These are phyloP conservation scores for Phytophthora syringae DNA, from an alignment of 352 stramenopile genomes.

Conservation along the genomic window DNA sequence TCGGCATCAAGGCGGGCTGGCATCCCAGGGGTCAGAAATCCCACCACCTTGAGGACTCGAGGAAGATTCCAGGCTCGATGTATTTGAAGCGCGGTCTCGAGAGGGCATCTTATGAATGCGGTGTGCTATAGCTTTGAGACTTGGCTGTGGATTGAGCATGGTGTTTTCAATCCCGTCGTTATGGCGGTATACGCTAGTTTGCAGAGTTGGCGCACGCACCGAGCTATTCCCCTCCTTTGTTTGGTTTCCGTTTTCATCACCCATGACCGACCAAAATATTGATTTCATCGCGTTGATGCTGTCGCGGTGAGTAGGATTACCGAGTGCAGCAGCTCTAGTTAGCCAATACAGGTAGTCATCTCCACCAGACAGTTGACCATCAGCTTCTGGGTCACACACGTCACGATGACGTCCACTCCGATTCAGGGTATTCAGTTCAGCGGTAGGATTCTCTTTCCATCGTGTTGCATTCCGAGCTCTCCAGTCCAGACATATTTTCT, in stretches of 20 bases:
- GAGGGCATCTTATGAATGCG: no score
- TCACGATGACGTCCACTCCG: neutral
- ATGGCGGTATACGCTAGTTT: neutral
- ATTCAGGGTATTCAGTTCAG: neutral
- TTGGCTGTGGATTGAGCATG: no score
- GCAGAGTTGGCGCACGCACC: neutral
- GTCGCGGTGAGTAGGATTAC: neutral
- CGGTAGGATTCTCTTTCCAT: neutral
- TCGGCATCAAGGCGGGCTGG: no score
- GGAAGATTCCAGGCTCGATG: no score
- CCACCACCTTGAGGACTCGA: no score
- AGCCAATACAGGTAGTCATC: constrained; percentile 1
- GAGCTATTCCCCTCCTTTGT: neutral
- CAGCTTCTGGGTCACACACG: neutral
- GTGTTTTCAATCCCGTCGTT: no score
- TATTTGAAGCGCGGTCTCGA: no score
- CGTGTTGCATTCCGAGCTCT: neutral
- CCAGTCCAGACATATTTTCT: constrained; percentile 1
- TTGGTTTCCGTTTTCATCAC: neutral
- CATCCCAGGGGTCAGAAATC: no score
- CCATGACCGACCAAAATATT: neutral
- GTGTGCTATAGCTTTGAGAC: no score
- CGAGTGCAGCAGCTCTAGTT: neutral
- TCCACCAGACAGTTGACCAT: neutral
- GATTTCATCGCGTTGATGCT: neutral